Evolutionary conservation across 805 yeast genomes (phyloP).

Genomic region (Lipomyces kockii): DNA sequence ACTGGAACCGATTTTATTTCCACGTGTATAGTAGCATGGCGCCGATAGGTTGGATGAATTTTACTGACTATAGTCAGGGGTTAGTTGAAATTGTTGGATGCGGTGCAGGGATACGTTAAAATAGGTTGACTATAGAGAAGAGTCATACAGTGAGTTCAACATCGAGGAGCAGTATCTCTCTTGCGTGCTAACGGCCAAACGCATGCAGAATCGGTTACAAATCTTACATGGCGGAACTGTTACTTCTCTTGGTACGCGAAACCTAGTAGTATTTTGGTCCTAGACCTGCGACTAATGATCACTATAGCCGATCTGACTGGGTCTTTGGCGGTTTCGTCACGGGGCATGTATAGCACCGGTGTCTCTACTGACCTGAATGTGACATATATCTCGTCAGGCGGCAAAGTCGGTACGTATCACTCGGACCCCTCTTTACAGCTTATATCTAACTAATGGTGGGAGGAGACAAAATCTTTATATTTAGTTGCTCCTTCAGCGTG

Average conservation of each 20-base stretch:
- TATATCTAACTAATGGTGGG: not conserved
- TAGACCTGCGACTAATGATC: not conserved
- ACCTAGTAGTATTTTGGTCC: not conserved
- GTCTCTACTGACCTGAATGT: constrained; percentile 51
- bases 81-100: constrained; percentile 42
- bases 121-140: constrained; percentile 44
- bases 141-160: constrained; percentile 44
- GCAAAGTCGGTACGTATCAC: constrained; percentile 41
- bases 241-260: constrained; percentile 41
- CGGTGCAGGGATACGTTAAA: constrained; percentile 45
- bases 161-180: not conserved
- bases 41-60: not conserved
- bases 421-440: not conserved
- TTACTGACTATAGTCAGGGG: not conserved
- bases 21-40: constrained; percentile 14
- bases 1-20: constrained; percentile 33
- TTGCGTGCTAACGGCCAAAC: not conserved
- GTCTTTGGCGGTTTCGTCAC: constrained; percentile 50
- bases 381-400: constrained; percentile 49
- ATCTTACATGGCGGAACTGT: constrained; percentile 52
- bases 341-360: constrained; percentile 51
- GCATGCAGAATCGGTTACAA: constrained; percentile 46
- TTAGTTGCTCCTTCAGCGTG: constrained; percentile 9
- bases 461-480: constrained; percentile 36
- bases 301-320: constrained; percentile 51